Evolutionary conservation across 2,329 filamentous ascomycete species (phyloP).

Genomic region (Colletotrichum sp.): DNA sequence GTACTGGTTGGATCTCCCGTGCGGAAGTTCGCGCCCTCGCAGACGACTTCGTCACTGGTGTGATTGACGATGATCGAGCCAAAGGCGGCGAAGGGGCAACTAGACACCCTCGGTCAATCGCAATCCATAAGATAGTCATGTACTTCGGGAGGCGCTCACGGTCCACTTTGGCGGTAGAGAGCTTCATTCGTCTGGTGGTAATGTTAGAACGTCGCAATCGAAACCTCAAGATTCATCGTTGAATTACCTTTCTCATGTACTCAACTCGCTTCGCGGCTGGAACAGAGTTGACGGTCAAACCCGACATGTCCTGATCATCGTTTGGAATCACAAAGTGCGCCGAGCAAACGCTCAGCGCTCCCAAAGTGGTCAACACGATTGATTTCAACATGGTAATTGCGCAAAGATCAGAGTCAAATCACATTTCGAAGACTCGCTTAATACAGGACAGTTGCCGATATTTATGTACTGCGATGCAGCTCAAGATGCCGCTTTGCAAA

Average conservation of each 20-base stretch:
- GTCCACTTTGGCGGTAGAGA: constrained; percentile 7
- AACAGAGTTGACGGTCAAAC: constrained; percentile 9
- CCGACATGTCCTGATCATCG: constrained; percentile 16
- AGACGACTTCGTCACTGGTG: constrained; percentile 41
- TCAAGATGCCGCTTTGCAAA: background rate
- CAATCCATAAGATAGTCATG: background rate
- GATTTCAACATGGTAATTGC: background rate
- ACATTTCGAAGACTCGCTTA: background rate
- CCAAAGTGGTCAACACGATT: background rate
- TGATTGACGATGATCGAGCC: constrained; percentile 62
- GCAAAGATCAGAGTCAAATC: background rate
- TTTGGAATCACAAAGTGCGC: constrained; percentile 3
- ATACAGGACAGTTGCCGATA: background rate
- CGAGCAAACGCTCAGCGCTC: background rate
- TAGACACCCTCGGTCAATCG: background rate
- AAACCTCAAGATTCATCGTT: rapidly evolving
- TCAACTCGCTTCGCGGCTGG: constrained; percentile 1
- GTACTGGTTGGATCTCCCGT: constrained; percentile 13
- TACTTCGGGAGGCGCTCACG: background rate
- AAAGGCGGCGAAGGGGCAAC: constrained; percentile 59
- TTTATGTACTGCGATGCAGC: background rate
- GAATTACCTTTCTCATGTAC: constrained; percentile 3
- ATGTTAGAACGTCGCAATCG: background rate
- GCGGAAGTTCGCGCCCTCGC: constrained; percentile 14
- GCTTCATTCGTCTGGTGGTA: background rate